These are phyloP conservation scores for Annona squamosa DNA, from an alignment of 164 flowering plant genomes.

Conservation along the genomic window DNA sequence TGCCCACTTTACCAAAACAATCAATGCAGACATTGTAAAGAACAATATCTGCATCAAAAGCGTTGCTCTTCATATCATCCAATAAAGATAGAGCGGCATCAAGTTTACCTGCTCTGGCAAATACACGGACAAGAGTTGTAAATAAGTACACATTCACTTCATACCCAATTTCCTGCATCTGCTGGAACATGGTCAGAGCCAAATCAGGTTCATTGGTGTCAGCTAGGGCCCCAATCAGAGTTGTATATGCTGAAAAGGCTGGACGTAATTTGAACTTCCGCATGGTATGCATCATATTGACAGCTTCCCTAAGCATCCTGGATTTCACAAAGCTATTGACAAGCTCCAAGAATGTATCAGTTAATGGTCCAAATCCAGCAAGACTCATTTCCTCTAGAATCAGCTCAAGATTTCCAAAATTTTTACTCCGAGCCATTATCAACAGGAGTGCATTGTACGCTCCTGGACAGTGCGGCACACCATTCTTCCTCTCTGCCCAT, in stretches of 20 bases:
- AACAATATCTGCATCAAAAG: constrained; percentile 60
- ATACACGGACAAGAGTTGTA: constrained; percentile 69
- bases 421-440: constrained; percentile 50
- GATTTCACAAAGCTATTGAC: constrained; percentile 49
- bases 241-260: constrained; percentile 93
- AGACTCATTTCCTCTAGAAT: constrained; percentile 81
- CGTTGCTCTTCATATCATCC: constrained; percentile 81
- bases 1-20: constrained; percentile 85
- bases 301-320: constrained; percentile 52
- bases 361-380: constrained; percentile 66
- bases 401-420: constrained; percentile 44
- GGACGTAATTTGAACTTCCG: constrained; percentile 80
- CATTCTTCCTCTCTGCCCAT: constrained; percentile 59
- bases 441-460: constrained; percentile 68
- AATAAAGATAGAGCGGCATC: constrained; percentile 78
- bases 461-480: constrained; percentile 47
- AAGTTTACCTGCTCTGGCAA: constrained; percentile 71
- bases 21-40: constrained; percentile 93
- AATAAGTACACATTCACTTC: constrained; percentile 72
- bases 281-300: constrained; percentile 61
- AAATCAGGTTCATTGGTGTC: constrained; percentile 49
- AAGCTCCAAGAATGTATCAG: constrained; percentile 42
- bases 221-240: constrained; percentile 77
- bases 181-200: constrained; percentile 68
- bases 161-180: constrained; percentile 92